Evolutionary conservation across 768 basidiomycete species (phyloP).

Genomic region (Rhodotorula sphaerocarpa): DNA sequence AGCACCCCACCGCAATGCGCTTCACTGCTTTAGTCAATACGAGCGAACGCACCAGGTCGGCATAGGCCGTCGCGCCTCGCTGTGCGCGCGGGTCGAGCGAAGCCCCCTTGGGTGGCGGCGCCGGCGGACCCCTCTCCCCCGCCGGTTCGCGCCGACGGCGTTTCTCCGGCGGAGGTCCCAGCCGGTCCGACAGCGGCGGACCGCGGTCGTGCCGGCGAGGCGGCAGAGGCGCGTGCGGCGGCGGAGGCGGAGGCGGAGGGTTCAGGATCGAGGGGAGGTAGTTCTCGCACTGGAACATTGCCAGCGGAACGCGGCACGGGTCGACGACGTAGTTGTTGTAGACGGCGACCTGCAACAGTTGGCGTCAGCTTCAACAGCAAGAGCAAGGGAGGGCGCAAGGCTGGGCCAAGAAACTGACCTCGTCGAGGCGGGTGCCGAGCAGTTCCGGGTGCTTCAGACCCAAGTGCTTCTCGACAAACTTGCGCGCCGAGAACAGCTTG

Average conservation of each 20-base stretch:
- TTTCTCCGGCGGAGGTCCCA: constrained; percentile 9
- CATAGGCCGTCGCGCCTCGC: constrained; percentile 20
- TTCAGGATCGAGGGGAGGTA: constrained; percentile 16
- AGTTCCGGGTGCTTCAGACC: constrained; percentile 81
- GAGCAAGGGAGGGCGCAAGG: not conserved
- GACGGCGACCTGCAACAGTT: constrained; percentile 52
- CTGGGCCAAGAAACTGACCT: constrained; percentile 52
- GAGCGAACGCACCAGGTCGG: constrained; percentile 22
- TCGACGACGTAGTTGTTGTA: constrained; percentile 96
- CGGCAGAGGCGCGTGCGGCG: not conserved
- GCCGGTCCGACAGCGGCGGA: constrained; percentile 11
- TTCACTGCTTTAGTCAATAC: no score
- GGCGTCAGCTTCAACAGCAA: no score
- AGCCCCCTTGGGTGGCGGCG: constrained; percentile 27
- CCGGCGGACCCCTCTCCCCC: constrained; percentile 14
- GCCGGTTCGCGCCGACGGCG: not conserved
- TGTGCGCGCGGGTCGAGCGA: constrained; percentile 25
- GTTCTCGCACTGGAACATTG: constrained; percentile 12
- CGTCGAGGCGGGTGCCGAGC: constrained; percentile 64
- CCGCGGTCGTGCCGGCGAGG: not conserved
- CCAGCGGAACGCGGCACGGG: constrained; percentile 66
- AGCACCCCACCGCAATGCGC: no score
- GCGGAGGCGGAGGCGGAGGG: not conserved
- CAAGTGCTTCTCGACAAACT: constrained; percentile 96
- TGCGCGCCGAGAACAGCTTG: constrained; percentile 93